Conservation (phyloP, 257 asterid species). For the Nyctanthes arbortristis region DNA sequence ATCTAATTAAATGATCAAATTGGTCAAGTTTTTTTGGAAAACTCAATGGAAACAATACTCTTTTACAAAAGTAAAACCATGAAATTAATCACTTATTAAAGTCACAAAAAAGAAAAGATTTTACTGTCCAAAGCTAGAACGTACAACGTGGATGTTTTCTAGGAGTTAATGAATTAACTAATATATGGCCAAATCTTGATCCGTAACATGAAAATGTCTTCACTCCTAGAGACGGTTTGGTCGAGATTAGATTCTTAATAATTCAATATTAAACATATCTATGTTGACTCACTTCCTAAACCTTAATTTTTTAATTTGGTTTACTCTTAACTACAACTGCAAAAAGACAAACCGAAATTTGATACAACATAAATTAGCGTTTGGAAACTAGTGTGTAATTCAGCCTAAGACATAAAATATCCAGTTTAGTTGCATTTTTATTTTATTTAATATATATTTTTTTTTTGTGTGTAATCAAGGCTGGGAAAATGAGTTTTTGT, state of each 20-base stretch:
- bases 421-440: constrained; percentile 14
- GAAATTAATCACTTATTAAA: neutral
- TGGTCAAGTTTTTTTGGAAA: neutral
- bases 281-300: constrained; percentile 47
- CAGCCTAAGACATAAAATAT: constrained; percentile 28
- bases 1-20: neutral
- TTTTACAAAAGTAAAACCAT: constrained; percentile 5
- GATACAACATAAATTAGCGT: neutral
- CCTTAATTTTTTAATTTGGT: constrained; percentile 19
- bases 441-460: too few relatives aligned
- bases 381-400: constrained; percentile 7
- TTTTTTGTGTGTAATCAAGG: constrained; percentile 16
- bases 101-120: constrained; percentile 24
- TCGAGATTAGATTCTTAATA: constrained; percentile 45
- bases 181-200: constrained; percentile 28
- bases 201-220: constrained; percentile 33
- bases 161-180: constrained; percentile 15
- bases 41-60: neutral
- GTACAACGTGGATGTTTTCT: too few relatives aligned
- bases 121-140: constrained; percentile 22
- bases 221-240: constrained; percentile 42
- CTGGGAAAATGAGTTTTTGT: constrained; percentile 41
- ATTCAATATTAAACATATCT: constrained; percentile 22
- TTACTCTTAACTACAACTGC: constrained; percentile 18
- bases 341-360: constrained; percentile 4